Percentiles rank a stretch among this genome's conserved stretches.
Evolutionary conservation across 257 asterid genomes (phyloP).

Genomic region (Leonotis leonurus): DNA sequence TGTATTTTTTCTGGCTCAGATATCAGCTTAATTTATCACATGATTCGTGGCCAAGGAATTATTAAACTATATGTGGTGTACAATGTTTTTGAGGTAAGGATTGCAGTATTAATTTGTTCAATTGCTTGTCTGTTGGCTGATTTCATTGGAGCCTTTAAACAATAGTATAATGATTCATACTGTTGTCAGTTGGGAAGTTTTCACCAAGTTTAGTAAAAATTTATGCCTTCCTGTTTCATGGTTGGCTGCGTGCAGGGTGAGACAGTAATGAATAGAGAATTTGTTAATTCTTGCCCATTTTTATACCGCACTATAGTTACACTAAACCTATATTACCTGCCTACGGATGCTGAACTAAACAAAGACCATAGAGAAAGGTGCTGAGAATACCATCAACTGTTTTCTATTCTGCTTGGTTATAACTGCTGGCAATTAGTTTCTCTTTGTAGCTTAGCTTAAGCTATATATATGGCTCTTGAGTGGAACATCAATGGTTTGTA

Average conservation of each 20-base stretch:
- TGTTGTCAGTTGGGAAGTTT: too few species aligned
- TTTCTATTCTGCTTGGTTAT: background rate
- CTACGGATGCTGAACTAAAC: background rate
- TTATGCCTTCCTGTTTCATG: too few species aligned
- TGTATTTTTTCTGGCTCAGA: constrained; percentile 48
- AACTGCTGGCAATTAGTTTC: background rate
- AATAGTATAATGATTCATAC: too few species aligned
- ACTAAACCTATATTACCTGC: background rate
- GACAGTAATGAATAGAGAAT: too few species aligned
- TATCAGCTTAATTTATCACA: constrained; percentile 96
- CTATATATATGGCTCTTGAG: background rate
- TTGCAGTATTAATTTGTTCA: background rate
- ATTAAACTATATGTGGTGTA: constrained; percentile 93
- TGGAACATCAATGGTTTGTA: background rate
- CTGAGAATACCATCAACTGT: background rate
- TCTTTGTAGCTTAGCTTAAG: background rate
- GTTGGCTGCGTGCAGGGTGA: too few species aligned
- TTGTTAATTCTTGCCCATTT: background rate
- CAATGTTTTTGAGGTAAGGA: constrained; percentile 91
- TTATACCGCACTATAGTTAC: background rate
- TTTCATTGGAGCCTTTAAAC: too few species aligned
- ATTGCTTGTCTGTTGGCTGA: constrained; percentile 5
- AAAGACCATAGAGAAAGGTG: background rate
- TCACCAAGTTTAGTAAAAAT: too few species aligned
- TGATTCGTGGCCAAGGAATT: constrained; percentile 99